These are phyloP conservation scores for Nakazawaea wyomingensis DNA, from an alignment of 805 yeast species.

Conservation along the genomic window DNA sequence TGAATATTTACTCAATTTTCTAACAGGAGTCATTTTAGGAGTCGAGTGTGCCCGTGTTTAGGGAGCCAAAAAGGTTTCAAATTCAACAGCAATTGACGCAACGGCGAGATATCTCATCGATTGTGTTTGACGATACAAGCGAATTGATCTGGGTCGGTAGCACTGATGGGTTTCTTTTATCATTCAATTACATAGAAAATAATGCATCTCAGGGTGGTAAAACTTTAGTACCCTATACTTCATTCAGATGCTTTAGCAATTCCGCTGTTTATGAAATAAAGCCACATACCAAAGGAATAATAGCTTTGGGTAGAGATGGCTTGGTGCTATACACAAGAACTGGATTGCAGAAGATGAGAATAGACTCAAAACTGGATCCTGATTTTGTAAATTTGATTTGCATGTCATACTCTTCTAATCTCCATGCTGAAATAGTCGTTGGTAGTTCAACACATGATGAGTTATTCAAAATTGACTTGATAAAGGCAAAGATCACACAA, in stretches of 20 bases:
- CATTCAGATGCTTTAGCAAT: slow-evolving; percentile 46
- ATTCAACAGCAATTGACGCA: slow-evolving; percentile 16
- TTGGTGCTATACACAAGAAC: slow-evolving; percentile 51
- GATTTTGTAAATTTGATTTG: slow-evolving; percentile 30
- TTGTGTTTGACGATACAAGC: slow-evolving; percentile 62
- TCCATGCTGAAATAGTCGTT: slow-evolving; percentile 39
- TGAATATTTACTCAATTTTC: too few species aligned
- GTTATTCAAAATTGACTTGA: slow-evolving; percentile 38
- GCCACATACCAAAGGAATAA: slow-evolving; percentile 50
- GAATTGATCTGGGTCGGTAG: slow-evolving; percentile 88
- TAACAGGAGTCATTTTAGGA: slow-evolving; percentile 27
- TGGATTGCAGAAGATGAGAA: slow-evolving; percentile 41
- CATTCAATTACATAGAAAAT: slow-evolving; percentile 20
- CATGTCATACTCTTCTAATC: slow-evolving; percentile 36
- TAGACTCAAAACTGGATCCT: slow-evolving; percentile 16
- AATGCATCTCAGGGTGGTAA: slow-evolving; percentile 28
- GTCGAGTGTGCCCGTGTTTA: slow-evolving; percentile 24
- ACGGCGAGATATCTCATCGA: slow-evolving; percentile 22
- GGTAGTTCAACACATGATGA: slow-evolving; percentile 33
- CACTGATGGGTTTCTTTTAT: slow-evolving; percentile 43
- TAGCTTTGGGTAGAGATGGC: slow-evolving; percentile 48
- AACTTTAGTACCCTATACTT: slow-evolving; percentile 48
- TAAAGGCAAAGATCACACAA: slow-evolving; percentile 30
- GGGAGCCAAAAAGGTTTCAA: slow-evolving; percentile 20
- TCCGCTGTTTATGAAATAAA: slow-evolving; percentile 47